A percentile compares a stretch with the other conserved stretches of the same genome.
Evolutionary conservation across 1,284 basidiomycete species (phyloP).

Genomic region (Volvariella surrecta): DNA sequence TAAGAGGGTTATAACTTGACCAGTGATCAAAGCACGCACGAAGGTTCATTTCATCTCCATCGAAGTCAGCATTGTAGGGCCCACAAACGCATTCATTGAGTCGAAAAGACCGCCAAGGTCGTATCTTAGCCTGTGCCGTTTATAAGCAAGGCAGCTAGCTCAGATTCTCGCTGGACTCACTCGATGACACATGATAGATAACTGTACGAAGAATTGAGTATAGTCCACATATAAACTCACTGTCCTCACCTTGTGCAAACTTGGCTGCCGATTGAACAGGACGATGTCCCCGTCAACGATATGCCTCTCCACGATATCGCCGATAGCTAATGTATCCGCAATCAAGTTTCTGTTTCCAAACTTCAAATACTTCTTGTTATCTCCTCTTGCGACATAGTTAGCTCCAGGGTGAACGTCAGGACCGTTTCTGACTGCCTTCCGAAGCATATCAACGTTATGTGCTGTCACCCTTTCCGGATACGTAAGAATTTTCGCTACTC

Average conservation of each 20-base stretch:
- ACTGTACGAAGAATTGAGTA: slow-evolving; percentile 37
- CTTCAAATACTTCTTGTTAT: slow-evolving; percentile 81
- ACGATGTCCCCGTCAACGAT: slow-evolving; percentile 96
- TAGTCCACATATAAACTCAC: background rate
- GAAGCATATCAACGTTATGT: slow-evolving; percentile 83
- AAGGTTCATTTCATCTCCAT: slow-evolving; percentile 99
- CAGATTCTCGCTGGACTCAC: slow-evolving; percentile 32
- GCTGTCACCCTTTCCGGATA: slow-evolving; percentile 94
- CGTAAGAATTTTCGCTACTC: slow-evolving; percentile 92
- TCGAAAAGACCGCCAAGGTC: slow-evolving; percentile 97
- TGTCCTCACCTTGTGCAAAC: slow-evolving; percentile 77
- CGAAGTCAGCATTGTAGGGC: slow-evolving; percentile 99
- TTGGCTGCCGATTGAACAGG: slow-evolving; percentile 98
- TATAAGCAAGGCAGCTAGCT: slow-evolving; percentile 5
- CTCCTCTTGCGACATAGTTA: slow-evolving; percentile 83
- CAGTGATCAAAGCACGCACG: slow-evolving; percentile 43
- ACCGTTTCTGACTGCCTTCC: slow-evolving; percentile 82
- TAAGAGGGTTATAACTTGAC: slow-evolving; percentile 4
- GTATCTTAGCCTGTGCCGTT: slow-evolving; percentile 64
- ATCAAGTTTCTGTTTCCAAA: slow-evolving; percentile 72
- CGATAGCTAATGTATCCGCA: slow-evolving; percentile 73
- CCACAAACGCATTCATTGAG: slow-evolving; percentile 99
- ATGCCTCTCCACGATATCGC: slow-evolving; percentile 92
- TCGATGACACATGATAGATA: slow-evolving; percentile 98
- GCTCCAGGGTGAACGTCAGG: slow-evolving; percentile 93